Evolutionary conservation across 1,284 basidiomycete species (phyloP), one percentile per base, ranked within the genome.

Genomic region (Porogramme epimiltina): DNA sequence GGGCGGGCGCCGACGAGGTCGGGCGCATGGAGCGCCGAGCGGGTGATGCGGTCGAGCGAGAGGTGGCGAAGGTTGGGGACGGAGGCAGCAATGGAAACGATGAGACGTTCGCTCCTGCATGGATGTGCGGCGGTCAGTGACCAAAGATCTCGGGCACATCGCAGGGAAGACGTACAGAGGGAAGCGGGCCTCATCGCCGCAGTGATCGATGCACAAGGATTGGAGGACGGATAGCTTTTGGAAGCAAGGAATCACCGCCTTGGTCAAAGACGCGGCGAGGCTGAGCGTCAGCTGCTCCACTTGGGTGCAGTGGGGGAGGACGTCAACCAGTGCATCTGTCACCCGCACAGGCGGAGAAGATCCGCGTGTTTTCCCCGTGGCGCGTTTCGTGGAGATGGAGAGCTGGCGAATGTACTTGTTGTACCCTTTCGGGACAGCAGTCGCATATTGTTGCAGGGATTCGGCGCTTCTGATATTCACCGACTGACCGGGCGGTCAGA

Each of bases 11-110:
- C 78, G 56, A 73, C 64, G 42, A 82, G 75, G 53, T 82, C 82
- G 39, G 77, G 76, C 3, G 82, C 81, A 63, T 87, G 82, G 23
- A 84, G 54, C 33, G 73, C 71, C 4, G 86, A 87, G 51, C 87
- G 84, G 18, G 84, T 80, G 62, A 89, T 78, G 62, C 79, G 80
- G 38, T 84, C 78, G 20, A 89, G 71, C 13, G 78, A 74, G 47
- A 89, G 76, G 47, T 79, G 73, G 54, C 77, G 66, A 25, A 89
- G 77, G 55, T 72, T 68, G 10, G 81, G 80, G 2, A 84, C 66
- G 2, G 82, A 80, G 5, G 81, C 80, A 0, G 86, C 86, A 51
- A 89, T 81, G 13, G 80, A 78, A n/a, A 88, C 85, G 48, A 80
- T 82, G 3, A 87, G 72, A 37, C 86, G 76, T 64, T 89, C 87